phyloP scores from a whole-genome alignment of 306 rosid genomes.

The Hippophae gyantsensis region DNA sequence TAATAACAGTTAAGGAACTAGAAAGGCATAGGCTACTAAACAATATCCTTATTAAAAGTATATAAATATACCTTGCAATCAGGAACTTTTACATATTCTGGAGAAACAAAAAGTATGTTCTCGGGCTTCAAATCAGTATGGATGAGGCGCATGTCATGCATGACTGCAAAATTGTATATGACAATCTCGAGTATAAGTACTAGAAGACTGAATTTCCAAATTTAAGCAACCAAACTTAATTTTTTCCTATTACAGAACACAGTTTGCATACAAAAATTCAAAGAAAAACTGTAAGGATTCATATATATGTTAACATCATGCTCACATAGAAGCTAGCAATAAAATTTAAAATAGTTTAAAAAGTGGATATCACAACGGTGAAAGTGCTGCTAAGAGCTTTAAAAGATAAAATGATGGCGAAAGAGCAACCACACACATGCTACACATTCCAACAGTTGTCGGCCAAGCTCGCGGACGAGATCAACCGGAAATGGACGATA shows the following conservation, averaged over 20 bases:
- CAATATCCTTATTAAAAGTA: background rate
- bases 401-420: slow-evolving; percentile 5
- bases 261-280: background rate
- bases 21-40: background rate
- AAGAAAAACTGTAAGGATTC: background rate
- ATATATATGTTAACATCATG: background rate
- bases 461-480: slow-evolving; percentile 95
- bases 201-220: background rate
- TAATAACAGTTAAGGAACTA: background rate
- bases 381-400: slow-evolving; percentile 6
- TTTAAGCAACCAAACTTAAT: background rate
- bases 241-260: background rate
- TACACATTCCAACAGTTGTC: slow-evolving; percentile 92
- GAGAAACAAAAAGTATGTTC: slow-evolving; percentile 54
- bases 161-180: slow-evolving; percentile 41
- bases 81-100: slow-evolving; percentile 59
- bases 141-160: slow-evolving; percentile 72
- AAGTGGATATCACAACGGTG: background rate
- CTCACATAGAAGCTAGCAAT: background rate
- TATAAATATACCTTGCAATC: slow-evolving; percentile 35
- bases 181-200: slow-evolving; percentile 6
- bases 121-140: slow-evolving; percentile 91
- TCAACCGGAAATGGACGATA: slow-evolving; percentile 90
- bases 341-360: background rate
- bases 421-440: slow-evolving; percentile 76